Base-by-base conservation (phyloP, 495 filamentous ascomycete genomes). In the Penicillium ucsense region DNA sequence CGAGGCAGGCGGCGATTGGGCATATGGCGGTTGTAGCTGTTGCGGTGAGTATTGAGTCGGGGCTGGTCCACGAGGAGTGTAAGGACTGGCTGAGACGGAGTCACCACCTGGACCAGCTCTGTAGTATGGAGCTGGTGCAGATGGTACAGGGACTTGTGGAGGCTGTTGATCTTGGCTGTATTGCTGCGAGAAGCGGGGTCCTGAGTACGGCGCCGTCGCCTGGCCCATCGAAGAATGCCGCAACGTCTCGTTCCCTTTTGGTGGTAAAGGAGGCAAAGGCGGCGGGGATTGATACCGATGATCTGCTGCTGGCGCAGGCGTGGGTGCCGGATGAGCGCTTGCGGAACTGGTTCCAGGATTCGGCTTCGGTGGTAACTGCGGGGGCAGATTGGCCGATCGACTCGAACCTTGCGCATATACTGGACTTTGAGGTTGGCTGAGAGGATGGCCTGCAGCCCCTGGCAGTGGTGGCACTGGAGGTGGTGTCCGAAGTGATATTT, bases 391-490 rank as follows among this genome's bases (percentile, higher is more conserved):
- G 11, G 28, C 46, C 5, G 52, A 35, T 20, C 46, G 37, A 31
- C 38, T 46, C 3, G 55, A 38, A 29, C 46, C 44, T 38, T 63
- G 62, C 43, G 44, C 52, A 45, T 45, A 40, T 44, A 43, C 46
- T 29, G 29, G 51, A 49, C 48, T 40, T 7, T 50, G 45, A 30
- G 35, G 10, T 41, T 45, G 50, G 31, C 38, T 45, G 31, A 54
- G 38, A 33, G 66, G 54, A 34, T 59, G 57, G 38, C 69, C 63
- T 49, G 84, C 70, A 48, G 83, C 81, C 11, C 80, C 75, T 30
- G 86, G 86, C 10, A 88, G 63, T 34, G 86, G 85, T 46, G 85
- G 85, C 39, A 83, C 63, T 32, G 84, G 85, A 28, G 85, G 82
- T 47, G 61, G 65, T 45, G 67, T 62, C 42, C 66, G 68, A 5